Percentiles rank a stretch among this genome's conserved stretches.
Evolutionary conservation across 2,329 filamentous ascomycete species (phyloP).

Genomic region (Fusarium subtropicale): DNA sequence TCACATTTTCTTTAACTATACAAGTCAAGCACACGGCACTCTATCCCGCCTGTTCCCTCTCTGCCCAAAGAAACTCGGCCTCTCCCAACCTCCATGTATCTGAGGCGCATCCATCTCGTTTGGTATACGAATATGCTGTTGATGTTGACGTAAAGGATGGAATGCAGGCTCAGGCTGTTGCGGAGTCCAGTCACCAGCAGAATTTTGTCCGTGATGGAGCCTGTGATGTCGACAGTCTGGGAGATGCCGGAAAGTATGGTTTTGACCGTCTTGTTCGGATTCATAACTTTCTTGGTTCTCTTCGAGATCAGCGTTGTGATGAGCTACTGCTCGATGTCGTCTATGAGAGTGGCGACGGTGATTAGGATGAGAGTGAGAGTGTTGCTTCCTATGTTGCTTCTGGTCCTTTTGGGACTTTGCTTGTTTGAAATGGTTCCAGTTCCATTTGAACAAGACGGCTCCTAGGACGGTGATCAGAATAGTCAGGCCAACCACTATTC

Average conservation of each 20-base stretch:
- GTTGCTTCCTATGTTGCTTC: neutral
- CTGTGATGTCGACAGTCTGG: slow-evolving; percentile 14
- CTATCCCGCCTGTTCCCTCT: neutral
- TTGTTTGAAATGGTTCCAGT: slow-evolving; percentile 12
- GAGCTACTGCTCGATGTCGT: neutral
- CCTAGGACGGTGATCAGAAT: slow-evolving; percentile 18
- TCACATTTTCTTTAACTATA: neutral
- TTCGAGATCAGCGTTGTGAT: neutral
- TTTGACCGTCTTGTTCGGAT: neutral
- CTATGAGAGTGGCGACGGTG: neutral
- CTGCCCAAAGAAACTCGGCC: slow-evolving; percentile 1
- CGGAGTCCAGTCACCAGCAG: neutral
- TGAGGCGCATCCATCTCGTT: slow-evolving; percentile 47
- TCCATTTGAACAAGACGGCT: slow-evolving; percentile 22
- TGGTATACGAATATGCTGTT: neutral
- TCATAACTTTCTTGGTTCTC: neutral
- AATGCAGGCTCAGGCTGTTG: slow-evolving; percentile 16
- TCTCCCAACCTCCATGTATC: slow-evolving; percentile 13
- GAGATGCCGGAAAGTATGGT: neutral
- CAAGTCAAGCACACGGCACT: neutral
- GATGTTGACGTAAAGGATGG: neutral
- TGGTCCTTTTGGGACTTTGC: neutral
- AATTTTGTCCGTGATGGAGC: slow-evolving; percentile 7
- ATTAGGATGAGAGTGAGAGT: neutral
- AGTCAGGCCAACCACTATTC: slow-evolving; percentile 24